Percentiles rank a stretch among this genome's conserved stretches.
Conservation (phyloP, 1,284 basidiomycete genomes). For the Pisolithus thermaeus region DNA sequence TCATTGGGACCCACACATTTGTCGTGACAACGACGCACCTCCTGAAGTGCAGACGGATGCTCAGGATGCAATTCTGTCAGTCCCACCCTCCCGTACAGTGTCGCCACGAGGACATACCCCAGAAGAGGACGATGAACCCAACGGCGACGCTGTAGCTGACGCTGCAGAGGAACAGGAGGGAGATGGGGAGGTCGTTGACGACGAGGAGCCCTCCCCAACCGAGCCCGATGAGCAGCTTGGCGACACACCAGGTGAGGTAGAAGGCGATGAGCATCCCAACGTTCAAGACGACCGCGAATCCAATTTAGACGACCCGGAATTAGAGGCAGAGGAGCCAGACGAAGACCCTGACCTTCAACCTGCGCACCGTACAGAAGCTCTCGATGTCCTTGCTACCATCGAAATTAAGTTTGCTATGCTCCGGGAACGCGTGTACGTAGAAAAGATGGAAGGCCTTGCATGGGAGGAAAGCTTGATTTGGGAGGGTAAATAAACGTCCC, state of each 20-base stretch:
- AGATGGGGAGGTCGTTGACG: conserved; percentile 19
- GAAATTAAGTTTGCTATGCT: conserved; percentile 75
- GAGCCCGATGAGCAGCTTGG: conserved; percentile 19
- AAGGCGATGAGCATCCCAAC: conserved; percentile 35
- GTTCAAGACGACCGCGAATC: conserved; percentile 23
- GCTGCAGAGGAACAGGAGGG: conserved; percentile 24
- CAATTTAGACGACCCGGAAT: conserved; percentile 15
- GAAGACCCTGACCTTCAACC: conserved; percentile 64
- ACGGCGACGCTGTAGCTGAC: not conserved
- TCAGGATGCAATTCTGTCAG: conserved; percentile 9
- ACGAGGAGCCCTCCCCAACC: conserved; percentile 14
- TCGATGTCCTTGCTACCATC: conserved; percentile 70
- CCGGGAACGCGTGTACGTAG: conserved; percentile 68
- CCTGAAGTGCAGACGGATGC: conserved; percentile 2
- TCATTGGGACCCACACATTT: not conserved
- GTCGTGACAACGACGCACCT: not conserved
- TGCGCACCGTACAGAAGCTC: conserved; percentile 70
- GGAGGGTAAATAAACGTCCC: conserved; percentile 42
- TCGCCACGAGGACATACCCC: conserved; percentile 14
- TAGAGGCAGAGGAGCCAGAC: conserved; percentile 19
- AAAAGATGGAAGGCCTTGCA: conserved; percentile 75
- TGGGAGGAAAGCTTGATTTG: conserved; percentile 70
- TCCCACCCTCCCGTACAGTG: conserved; percentile 1
- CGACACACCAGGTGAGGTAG: conserved; percentile 24
- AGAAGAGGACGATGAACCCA: conserved; percentile 18